A percentile compares a stretch with the other conserved stretches of the same genome.
Conservation (phyloP, 2,329 filamentous ascomycete genomes). For the Aspergillus hiratsukae region DNA sequence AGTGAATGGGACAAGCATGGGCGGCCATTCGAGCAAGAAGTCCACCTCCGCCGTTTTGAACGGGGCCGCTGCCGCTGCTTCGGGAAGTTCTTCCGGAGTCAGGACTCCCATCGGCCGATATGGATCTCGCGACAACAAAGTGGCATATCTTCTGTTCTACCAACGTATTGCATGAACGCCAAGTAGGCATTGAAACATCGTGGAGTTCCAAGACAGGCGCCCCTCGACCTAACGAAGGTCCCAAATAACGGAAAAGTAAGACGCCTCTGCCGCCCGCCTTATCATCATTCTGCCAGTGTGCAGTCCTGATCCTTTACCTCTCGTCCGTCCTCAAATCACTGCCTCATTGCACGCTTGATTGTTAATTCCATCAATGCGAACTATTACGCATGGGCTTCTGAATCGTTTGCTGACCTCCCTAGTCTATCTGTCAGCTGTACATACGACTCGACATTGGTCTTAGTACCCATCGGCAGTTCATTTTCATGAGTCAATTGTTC, state of each 20-base stretch:
- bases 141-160: conserved; percentile 95
- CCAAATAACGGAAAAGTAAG: neutral
- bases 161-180: conserved; percentile 58
- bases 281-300: neutral
- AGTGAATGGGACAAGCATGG: conserved; percentile 59
- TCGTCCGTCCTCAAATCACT: neutral
- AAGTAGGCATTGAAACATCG: neutral
- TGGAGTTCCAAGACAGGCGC: neutral
- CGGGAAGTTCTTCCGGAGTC: conserved; percentile 52
- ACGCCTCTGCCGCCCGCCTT: neutral
- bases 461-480: neutral
- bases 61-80: conserved; percentile 51
- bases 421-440: neutral
- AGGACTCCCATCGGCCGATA: conserved; percentile 54
- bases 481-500: neutral
- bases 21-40: conserved; percentile 57
- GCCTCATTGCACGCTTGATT: neutral
- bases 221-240: neutral
- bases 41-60: conserved; percentile 64
- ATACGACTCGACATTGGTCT: neutral
- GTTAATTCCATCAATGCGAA: neutral
- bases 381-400: neutral
- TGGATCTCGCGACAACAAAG: conserved; percentile 83
- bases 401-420: neutral
- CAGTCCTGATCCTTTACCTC: neutral